These are phyloP conservation scores for Colletotrichum filicis DNA, from an alignment of 2,329 filamentous ascomycete genomes.

Conservation along the genomic window DNA sequence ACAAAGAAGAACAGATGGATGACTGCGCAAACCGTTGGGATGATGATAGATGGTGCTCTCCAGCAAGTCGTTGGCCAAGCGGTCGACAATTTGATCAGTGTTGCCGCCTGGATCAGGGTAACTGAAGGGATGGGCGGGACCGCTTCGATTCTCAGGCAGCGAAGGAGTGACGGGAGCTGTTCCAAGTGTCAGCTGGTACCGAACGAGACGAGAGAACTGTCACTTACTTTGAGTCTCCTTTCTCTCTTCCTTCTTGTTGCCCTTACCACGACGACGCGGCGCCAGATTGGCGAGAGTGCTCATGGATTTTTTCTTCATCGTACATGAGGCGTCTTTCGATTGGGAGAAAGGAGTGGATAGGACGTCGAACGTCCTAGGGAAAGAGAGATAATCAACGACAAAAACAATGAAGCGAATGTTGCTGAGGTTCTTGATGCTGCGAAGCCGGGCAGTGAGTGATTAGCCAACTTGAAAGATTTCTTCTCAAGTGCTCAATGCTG, in stretches of 20 bases:
- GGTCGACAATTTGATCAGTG: constrained; percentile 19
- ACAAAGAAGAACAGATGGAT: constrained; percentile 24
- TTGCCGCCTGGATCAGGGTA: background rate
- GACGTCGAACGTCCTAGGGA: background rate
- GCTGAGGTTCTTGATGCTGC: background rate
- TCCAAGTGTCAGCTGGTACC: background rate
- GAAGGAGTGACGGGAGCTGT: background rate
- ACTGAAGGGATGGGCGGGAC: background rate
- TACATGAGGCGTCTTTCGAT: background rate
- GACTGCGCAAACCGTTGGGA: constrained; percentile 30
- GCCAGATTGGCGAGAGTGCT: constrained; percentile 25
- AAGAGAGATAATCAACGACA: background rate
- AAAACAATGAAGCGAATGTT: background rate
- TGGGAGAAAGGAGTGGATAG: constrained; percentile 11
- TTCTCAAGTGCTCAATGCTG: background rate
- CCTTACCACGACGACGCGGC: constrained; percentile 21
- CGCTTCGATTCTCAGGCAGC: background rate
- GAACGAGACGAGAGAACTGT: background rate
- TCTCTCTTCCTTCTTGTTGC: background rate
- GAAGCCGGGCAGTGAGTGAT: too few relatives aligned
- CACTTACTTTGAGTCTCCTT: constrained; percentile 11
- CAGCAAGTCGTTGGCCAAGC: constrained; percentile 25
- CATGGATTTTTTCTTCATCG: constrained; percentile 28
- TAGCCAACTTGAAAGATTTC: background rate
- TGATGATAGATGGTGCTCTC: constrained; percentile 26